Evolutionary conservation across 345 rosid species (phyloP).

Genomic region (Toxicodendron radicans): DNA sequence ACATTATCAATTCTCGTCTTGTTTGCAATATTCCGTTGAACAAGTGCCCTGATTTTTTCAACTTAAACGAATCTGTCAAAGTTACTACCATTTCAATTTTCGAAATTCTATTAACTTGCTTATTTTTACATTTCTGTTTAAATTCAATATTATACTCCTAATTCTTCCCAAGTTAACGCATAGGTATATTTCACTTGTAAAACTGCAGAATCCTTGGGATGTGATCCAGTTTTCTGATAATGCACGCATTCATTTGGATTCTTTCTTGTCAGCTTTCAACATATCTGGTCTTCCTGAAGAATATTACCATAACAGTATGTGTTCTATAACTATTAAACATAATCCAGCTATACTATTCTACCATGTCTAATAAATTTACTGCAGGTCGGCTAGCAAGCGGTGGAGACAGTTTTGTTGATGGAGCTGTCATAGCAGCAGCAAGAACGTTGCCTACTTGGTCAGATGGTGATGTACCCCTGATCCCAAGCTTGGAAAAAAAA

Average conservation of each 20-base stretch:
- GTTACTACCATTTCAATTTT: neutral
- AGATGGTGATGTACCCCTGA: constrained; percentile 72
- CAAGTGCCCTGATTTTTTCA: neutral
- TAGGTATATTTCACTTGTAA: neutral
- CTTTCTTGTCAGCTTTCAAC: constrained; percentile 78
- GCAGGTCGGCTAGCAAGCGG: constrained; percentile 48
- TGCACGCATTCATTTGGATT: constrained; percentile 74
- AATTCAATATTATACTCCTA: constrained; percentile 2
- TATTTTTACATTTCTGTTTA: neutral
- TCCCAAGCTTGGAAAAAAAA: constrained; percentile 76
- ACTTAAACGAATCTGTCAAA: neutral
- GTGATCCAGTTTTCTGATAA: constrained; percentile 69
- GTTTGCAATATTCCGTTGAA: neutral
- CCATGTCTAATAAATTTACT: constrained; percentile 5
- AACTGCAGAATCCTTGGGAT: constrained; percentile 94
- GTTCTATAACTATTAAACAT: neutral
- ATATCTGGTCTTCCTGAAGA: constrained; percentile 85
- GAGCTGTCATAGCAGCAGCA: constrained; percentile 89
- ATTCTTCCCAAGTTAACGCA: constrained; percentile 10
- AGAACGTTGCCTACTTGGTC: constrained; percentile 90
- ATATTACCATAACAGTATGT: constrained; percentile 74
- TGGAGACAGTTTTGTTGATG: constrained; percentile 65
- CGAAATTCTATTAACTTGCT: neutral
- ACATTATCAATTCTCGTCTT: neutral
- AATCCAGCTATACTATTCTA: constrained; percentile 4